A percentile compares a stretch with the other conserved stretches of the same genome.
Conservation (phyloP, 768 basidiomycete species). For the Kwoniella heveanensis region DNA sequence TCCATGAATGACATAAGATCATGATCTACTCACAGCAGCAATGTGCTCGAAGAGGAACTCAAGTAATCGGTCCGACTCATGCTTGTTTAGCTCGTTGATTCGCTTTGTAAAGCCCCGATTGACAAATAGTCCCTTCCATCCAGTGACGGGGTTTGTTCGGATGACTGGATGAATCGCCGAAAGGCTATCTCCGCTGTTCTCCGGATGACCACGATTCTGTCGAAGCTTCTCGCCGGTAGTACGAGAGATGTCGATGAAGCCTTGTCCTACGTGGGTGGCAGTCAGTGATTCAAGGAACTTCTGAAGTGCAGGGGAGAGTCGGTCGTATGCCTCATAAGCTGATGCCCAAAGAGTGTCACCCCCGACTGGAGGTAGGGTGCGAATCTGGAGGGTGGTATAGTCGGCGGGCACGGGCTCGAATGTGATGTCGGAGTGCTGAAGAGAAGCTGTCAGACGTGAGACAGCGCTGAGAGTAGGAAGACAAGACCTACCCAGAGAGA, state of each 20-base stretch:
- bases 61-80: conserved; percentile 60
- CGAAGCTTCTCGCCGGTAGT: conserved; percentile 29
- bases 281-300: conserved; percentile 65
- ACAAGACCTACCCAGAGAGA: too few species aligned
- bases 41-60: conserved; percentile 60
- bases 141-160: conserved; percentile 65
- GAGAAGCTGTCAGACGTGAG: too few species aligned
- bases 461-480: too few species aligned
- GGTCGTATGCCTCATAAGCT: conserved; percentile 67
- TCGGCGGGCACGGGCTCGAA: conserved; percentile 67
- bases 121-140: conserved; percentile 65
- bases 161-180: conserved; percentile 63
- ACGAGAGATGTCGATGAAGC: conserved; percentile 55
- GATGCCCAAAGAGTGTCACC: conserved; percentile 60
- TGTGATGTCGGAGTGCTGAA: conserved; percentile 66
- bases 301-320: conserved; percentile 63
- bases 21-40: conserved; percentile 54
- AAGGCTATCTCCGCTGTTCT: conserved; percentile 62
- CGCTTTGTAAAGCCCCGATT: conserved; percentile 65
- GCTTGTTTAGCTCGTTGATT: conserved; percentile 62
- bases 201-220: conserved; percentile 61
- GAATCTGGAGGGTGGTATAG: conserved; percentile 60
- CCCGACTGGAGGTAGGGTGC: conserved; percentile 45
- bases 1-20: too few species aligned
- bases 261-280: conserved; percentile 60